Evolutionary conservation across 1,284 basidiomycete genomes (phyloP).

Genomic region (Ceratobasidium theobromae): DNA sequence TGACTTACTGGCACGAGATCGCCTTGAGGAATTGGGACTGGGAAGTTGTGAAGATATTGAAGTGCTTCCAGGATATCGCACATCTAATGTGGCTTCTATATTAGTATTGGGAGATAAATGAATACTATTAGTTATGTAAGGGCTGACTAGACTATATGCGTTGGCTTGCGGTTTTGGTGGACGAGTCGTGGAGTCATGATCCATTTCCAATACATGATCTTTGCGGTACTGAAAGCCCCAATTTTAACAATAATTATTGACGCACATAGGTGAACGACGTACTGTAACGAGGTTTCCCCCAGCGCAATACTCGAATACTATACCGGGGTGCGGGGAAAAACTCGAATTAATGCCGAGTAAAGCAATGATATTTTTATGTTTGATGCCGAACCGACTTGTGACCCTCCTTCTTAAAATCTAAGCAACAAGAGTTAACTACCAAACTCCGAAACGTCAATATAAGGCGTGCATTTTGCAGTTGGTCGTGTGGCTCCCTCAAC

Average conservation of each 20-base stretch:
- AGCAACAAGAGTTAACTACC: background rate
- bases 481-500: conserved; percentile 5
- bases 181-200: background rate
- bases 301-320: conserved; percentile 17
- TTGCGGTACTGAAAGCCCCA: background rate
- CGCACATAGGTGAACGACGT: background rate
- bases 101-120: background rate
- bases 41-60: conserved; percentile 8
- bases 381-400: background rate
- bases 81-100: background rate
- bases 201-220: background rate
- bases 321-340: conserved; percentile 3
- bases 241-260: background rate
- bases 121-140: background rate
- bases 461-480: conserved; percentile 9
- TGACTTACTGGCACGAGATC: conserved; percentile 16
- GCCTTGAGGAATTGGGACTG: conserved; percentile 20
- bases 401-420: conserved; percentile 16
- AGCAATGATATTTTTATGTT: conserved; percentile 17
- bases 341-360: conserved; percentile 5
- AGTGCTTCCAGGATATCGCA: conserved; percentile 24
- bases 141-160: conserved; percentile 20
- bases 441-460: background rate
- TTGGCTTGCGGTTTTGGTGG: background rate
- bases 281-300: conserved; percentile 6